Evolutionary conservation across 805 yeast species (phyloP), one percentile per base, ranked within the genome.

Genomic region (Komagataella pseudopastoris): DNA sequence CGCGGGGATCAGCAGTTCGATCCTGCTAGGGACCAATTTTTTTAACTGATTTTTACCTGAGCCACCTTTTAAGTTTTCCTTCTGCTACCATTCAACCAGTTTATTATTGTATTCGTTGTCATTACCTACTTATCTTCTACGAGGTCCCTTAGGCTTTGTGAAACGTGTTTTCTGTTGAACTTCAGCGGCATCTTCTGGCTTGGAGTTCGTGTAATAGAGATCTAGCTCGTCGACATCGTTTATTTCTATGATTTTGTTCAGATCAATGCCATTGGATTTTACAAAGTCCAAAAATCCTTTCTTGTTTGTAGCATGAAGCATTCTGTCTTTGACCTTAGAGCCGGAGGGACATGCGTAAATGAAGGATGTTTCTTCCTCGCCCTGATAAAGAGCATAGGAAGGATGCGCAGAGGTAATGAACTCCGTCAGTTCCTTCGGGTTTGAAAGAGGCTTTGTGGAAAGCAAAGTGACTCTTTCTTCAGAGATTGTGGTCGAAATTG

Each of bases 341-440:
- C 90, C 89, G 0, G 95, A 80, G 3, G 99, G 98, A 65, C 96
- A 90, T 6, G 91, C 75, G 63, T 88, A 88, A 36, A 90, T 78
- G 63, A 91, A 89, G 39, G 60, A 58, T 47, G 71, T 64, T 1
- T 62, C 66, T 6, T 56, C 57, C 1, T 67, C 66, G 54, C 70
- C 70, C 49, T 70, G 74, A 61, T 75, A 76, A 23, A 86, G 56
- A 30, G 78, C 77, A 63, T 80, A 89, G 60, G 68, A 87, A 66
- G 81, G 88, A 54, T 60, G 72, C 12, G 62, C 66, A 1, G 60
- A 50, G 12, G 70, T 64, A 48, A 83, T 69, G 14, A 58, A 49
- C 2, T 55, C 30, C 1, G 66, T 55, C 23, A 71, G 56, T 14
- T 68, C 71, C 6, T 30, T 30, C 39, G 39, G 39, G 14, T 8